Base-by-base conservation (phyloP, 2,329 filamentous ascomycete genomes). In the Thyridium curvatum region DNA sequence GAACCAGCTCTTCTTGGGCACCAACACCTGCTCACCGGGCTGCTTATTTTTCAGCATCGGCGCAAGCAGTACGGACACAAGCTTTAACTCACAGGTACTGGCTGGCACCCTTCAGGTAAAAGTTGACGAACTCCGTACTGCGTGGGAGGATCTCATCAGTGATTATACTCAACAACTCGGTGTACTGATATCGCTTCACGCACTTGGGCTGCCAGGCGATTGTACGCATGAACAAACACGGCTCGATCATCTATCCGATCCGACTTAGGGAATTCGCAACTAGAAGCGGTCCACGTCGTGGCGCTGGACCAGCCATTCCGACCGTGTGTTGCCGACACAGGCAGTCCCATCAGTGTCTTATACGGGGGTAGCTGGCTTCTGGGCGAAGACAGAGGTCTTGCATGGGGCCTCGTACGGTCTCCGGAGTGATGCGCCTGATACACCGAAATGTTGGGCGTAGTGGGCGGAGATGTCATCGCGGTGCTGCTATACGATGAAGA, bases 231-330 rank as follows among this genome's bases (percentile, higher is more conserved):
- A 6, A 81, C 54, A 51, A 75, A 77, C 3, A 58, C 50, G 2
- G 59, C 53, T 21, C 74, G 64, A 38, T 72, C 65, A 29, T 71
- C 66, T 13, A 69, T 53, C 21, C 71, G 69, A 31, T 76, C 74
- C 4, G 59, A 59, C 38, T 77, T 72, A 15, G 64, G 67, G 26
- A 68, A 51, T 13, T 73, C 73, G 30, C 68, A 71, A 40, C 69
- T 76, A 32, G 71, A 74, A 14, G 73, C 72, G 1, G 72, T 70
- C 77, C 77, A 81, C 3, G 73, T 79, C 32, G 66, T 69, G n/a
- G n/a, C n/a, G 51, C 71, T 78, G 45, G 62, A 71, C 38, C 28
- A 48, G 32, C 46, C 44, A 32, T 42, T 44, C 16, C 41, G 41
- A 18, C 45, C 42, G 14, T 45, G 41, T 9, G 26, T 32, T 8